phyloP scores from a whole-genome alignment of 108 stramenopile species.

The Conticribra weissflogii region DNA sequence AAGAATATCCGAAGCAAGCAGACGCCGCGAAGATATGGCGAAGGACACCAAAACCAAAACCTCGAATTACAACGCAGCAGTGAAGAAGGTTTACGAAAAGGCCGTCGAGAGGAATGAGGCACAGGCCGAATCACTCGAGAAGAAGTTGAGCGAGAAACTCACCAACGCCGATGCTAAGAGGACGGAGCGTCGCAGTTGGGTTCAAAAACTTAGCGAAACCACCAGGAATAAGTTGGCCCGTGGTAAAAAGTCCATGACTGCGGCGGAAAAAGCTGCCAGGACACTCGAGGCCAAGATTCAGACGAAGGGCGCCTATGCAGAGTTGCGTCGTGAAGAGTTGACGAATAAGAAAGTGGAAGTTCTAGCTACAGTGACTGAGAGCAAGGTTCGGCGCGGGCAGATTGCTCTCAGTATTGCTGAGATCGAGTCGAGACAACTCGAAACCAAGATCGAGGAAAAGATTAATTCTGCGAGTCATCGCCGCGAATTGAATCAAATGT shows the following conservation, averaged over 20 bases:
- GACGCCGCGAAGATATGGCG: constrained; percentile 3
- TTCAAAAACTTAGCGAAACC: constrained; percentile 17
- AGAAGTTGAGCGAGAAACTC: constrained; percentile 5
- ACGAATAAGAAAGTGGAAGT: constrained; percentile 3
- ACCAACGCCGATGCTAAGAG: constrained; percentile 9
- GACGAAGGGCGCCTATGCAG: constrained; percentile 7
- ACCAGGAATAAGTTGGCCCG: constrained; percentile 22
- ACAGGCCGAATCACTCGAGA: not conserved
- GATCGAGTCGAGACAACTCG: constrained; percentile 11
- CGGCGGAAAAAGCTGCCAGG: not conserved
- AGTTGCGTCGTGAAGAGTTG: constrained; percentile 1
- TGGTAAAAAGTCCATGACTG: constrained; percentile 5
- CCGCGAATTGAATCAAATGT: constrained; percentile 9
- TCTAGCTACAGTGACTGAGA: not conserved
- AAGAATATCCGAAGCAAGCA: constrained; percentile 4
- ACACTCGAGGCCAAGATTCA: constrained; percentile 4
- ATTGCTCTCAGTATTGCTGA: not conserved
- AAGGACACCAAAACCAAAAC: constrained; percentile 4
- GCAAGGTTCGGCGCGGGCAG: constrained; percentile 18
- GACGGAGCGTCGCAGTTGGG: constrained; percentile 1
- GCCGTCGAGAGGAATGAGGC: not conserved
- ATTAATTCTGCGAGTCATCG: constrained; percentile 20
- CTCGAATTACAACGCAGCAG: constrained; percentile 10
- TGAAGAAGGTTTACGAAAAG: constrained; percentile 3
- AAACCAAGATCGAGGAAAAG: constrained; percentile 20